Conservation (phyloP, 495 filamentous ascomycete species). For the Lasiosphaeriaceae sp. region DNA sequence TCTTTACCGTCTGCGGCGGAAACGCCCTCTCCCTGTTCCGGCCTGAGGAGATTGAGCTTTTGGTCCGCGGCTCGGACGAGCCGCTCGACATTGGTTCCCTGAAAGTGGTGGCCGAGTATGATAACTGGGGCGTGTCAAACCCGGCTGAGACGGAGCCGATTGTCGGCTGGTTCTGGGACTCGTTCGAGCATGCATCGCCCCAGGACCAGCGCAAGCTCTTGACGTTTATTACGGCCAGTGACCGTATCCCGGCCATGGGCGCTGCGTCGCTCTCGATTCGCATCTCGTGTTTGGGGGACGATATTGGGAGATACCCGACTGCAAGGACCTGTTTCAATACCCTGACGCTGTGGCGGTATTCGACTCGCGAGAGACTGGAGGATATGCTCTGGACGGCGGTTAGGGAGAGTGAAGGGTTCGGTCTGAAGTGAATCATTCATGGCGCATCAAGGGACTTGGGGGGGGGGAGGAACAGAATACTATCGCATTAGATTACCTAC, state of each 20-base stretch:
- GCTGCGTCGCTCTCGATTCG: constrained; percentile 76
- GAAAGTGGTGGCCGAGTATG: constrained; percentile 74
- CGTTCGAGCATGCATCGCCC: constrained; percentile 63
- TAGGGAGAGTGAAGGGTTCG: constrained; percentile 88
- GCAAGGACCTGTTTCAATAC: constrained; percentile 93
- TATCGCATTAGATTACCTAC: too few relatives aligned
- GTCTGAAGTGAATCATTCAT: constrained; percentile 59
- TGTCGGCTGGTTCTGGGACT: constrained; percentile 85
- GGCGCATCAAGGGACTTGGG: too few relatives aligned
- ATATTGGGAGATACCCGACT: constrained; percentile 70
- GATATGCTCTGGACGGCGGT: constrained; percentile 80
- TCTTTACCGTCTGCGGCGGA: constrained; percentile 88
- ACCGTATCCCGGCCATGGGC: constrained; percentile 89
- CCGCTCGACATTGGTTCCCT: constrained; percentile 73
- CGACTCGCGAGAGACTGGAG: constrained; percentile 60
- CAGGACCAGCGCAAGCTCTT: constrained; percentile 72
- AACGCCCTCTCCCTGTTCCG: constrained; percentile 87
- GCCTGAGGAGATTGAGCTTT: constrained; percentile 90
- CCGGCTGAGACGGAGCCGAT: constrained; percentile 58
- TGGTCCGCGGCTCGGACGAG: constrained; percentile 86
- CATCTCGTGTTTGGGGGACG: constrained; percentile 70
- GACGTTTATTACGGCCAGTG: constrained; percentile 89
- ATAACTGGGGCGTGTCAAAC: constrained; percentile 59
- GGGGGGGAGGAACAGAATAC: too few relatives aligned
- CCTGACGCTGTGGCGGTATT: constrained; percentile 71